A percentile compares a stretch with the other conserved stretches of the same genome.
These are phyloP conservation scores for Teunomyces kruisii DNA, from an alignment of 805 yeast genomes.

Conservation along the genomic window DNA sequence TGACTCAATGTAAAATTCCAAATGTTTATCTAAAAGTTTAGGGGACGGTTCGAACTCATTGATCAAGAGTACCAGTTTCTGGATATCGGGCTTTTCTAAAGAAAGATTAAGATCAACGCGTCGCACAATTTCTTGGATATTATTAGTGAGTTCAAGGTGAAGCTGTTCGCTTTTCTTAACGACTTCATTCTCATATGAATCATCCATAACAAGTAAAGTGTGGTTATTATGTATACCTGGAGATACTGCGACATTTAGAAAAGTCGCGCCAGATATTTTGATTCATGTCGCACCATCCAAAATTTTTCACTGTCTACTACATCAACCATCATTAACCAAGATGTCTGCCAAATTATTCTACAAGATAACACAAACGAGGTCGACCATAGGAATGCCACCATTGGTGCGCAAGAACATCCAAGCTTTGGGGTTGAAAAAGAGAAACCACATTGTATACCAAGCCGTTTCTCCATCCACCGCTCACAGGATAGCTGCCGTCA, in stretches of 20 bases:
- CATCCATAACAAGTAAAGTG: conserved; percentile 7
- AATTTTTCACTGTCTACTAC: neutral
- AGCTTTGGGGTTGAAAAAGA: conserved; percentile 70
- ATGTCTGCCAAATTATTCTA: conserved; percentile 24
- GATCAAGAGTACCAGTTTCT: conserved; percentile 17
- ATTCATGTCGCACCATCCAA: conserved; percentile 2
- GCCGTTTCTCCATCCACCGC: conserved; percentile 76
- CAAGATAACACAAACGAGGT: conserved; percentile 74
- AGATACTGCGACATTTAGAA: neutral
- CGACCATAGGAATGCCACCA: conserved; percentile 83
- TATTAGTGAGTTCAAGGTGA: conserved; percentile 9
- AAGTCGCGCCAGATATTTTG: neutral
- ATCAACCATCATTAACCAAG: neutral
- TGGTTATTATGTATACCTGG: neutral
- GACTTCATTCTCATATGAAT: conserved; percentile 7
- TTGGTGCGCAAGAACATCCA: conserved; percentile 60
- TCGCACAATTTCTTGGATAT: neutral
- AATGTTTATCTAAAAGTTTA: conserved; percentile 44
- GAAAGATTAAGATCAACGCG: neutral
- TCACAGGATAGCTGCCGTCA: conserved; percentile 77
- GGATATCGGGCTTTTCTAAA: neutral
- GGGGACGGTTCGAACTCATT: conserved; percentile 57
- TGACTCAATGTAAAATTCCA: conserved; percentile 31
- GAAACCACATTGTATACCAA: conserved; percentile 75
- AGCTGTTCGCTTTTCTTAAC: conserved; percentile 16